Conservation (phyloP, 768 basidiomycete genomes). For the Leccinum fibrillosum region DNA sequence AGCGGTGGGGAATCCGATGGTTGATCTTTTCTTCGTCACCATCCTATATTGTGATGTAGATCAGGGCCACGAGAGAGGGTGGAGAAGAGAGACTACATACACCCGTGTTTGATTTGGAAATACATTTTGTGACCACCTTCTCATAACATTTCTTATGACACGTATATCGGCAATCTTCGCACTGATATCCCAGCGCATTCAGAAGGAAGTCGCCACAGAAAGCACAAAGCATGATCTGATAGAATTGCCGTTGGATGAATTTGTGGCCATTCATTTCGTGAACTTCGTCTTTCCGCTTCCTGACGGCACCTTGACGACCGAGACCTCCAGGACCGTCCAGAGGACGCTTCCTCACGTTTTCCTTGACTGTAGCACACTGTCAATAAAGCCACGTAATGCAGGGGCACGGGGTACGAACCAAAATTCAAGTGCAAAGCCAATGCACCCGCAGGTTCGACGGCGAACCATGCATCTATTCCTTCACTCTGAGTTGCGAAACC, state of each 20-base stretch:
- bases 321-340: constrained; percentile 87
- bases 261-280: constrained; percentile 99
- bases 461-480: constrained; percentile 96
- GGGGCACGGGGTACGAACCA: constrained; percentile 49
- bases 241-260: constrained; percentile 96
- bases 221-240: constrained; percentile 97
- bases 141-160: constrained; percentile 99
- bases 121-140: constrained; percentile 99
- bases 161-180: constrained; percentile 98
- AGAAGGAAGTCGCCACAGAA: constrained; percentile 97
- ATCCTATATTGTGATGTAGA: constrained; percentile 48
- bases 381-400: neutral
- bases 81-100: constrained; percentile 46
- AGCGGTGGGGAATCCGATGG: constrained; percentile 97
- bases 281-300: constrained; percentile 96
- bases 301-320: constrained; percentile 95
- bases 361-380: constrained; percentile 69
- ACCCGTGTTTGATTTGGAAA: constrained; percentile 92
- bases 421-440: constrained; percentile 87
- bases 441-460: constrained; percentile 96
- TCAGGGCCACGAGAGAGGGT: constrained; percentile 1
- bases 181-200: constrained; percentile 97
- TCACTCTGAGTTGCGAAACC: constrained; percentile 42
- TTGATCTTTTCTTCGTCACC: constrained; percentile 99
- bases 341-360: constrained; percentile 95